Percentiles rank a stretch among this genome's conserved stretches.
Conservation (phyloP, 345 rosid genomes). For the Gossypium anomalum region DNA sequence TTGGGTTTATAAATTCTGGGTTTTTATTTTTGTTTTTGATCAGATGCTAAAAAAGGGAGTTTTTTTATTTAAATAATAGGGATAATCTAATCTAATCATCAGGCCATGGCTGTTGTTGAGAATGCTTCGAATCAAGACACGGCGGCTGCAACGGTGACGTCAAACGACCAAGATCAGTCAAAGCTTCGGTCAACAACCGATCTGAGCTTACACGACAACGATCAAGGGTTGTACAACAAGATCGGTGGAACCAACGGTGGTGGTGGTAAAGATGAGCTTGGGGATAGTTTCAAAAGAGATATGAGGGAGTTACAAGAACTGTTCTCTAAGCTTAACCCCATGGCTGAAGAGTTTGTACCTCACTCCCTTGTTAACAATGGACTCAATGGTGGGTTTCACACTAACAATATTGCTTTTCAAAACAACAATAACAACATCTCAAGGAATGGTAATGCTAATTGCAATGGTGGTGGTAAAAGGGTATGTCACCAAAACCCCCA, state of each 20-base stretch:
- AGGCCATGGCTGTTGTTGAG: too few relatives aligned
- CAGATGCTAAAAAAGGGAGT: too few relatives aligned
- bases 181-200: too few relatives aligned
- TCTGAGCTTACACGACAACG: too few relatives aligned
- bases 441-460: constrained; percentile 37
- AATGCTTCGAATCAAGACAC: too few relatives aligned
- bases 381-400: constrained; percentile 3
- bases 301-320: constrained; percentile 81
- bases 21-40: too few relatives aligned
- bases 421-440: constrained; percentile 23
- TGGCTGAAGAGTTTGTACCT: constrained; percentile 93
- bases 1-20: too few relatives aligned
- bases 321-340: constrained; percentile 84
- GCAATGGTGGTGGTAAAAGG: constrained; percentile 43
- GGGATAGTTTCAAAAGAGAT: constrained; percentile 49
- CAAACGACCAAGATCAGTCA: too few relatives aligned
- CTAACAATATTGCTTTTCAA: constrained; percentile 26
- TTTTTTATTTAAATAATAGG: too few relatives aligned
- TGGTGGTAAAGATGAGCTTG: constrained; percentile 8
- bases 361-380: constrained; percentile 47
- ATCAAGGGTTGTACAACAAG: too few relatives aligned
- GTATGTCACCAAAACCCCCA: constrained; percentile 27
- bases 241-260: neutral
- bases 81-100: too few relatives aligned
- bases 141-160: too few relatives aligned